Conservation (phyloP, 169 alveolate genomes). For the Blepharisma undulans region DNA sequence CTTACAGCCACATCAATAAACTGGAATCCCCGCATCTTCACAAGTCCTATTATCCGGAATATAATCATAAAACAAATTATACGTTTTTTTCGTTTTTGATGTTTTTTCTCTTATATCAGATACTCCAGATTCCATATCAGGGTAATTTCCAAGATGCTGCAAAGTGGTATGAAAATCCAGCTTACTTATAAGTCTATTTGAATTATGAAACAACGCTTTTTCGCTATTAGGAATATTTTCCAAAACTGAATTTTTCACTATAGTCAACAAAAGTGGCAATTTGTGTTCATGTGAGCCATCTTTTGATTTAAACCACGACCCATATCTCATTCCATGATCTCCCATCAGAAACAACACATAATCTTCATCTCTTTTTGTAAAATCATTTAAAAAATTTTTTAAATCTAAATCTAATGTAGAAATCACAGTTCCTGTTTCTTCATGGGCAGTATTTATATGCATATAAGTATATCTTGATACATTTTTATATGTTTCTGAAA, state of each 20-base stretch:
- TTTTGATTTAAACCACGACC: slow-evolving; percentile 18
- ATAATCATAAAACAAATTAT: background rate
- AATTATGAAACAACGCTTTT: background rate
- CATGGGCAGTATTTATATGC: slow-evolving; percentile 35
- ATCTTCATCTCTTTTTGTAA: background rate
- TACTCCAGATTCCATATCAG: background rate
- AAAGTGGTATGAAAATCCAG: slow-evolving; percentile 21
- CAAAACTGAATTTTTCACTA: background rate
- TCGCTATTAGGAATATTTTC: background rate
- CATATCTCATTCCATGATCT: slow-evolving; percentile 49
- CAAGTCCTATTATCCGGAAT: slow-evolving; percentile 39
- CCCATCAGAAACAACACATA: slow-evolving; percentile 13
- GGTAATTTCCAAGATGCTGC: slow-evolving; percentile 21
- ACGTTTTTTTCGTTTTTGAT: background rate
- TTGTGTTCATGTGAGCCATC: slow-evolving; percentile 37
- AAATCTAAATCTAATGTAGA: slow-evolving; percentile 1
- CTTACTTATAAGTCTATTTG: background rate
- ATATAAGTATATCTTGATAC: slow-evolving; percentile 23
- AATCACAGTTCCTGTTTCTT: slow-evolving; percentile 34
- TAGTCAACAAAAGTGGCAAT: slow-evolving; percentile 14
- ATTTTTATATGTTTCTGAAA: slow-evolving; percentile 15
- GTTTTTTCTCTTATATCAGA: background rate
- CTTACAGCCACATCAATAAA: slow-evolving; percentile 16
- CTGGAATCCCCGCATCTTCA: slow-evolving; percentile 15
- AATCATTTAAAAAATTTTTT: background rate